A percentile compares a stretch with the other conserved stretches of the same genome.
phyloP scores from a whole-genome alignment of 2,329 filamentous ascomycete species.

The Colletotrichum sp. region DNA sequence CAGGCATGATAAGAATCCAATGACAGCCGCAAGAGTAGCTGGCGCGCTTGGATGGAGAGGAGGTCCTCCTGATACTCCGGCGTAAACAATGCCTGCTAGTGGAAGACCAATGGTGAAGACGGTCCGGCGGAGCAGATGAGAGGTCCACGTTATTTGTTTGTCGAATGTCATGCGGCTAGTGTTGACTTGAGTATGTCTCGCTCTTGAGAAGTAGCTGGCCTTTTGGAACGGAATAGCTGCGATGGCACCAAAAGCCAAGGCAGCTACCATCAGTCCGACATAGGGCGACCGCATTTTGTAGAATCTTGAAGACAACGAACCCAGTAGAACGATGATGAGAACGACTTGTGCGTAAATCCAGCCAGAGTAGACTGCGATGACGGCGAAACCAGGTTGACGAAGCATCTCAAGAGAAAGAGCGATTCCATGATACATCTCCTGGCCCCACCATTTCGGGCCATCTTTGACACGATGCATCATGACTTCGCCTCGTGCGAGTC shows the following conservation, averaged over 20 bases:
- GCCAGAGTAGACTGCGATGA: constrained; percentile 73
- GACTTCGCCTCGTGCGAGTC: constrained; percentile 74
- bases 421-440: constrained; percentile 76
- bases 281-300: constrained; percentile 68
- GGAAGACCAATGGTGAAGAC: constrained; percentile 73
- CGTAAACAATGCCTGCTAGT: constrained; percentile 70
- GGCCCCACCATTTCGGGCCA: constrained; percentile 77
- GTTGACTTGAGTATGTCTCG: constrained; percentile 61
- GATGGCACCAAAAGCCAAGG: constrained; percentile 71
- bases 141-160: constrained; percentile 70
- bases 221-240: constrained; percentile 77
- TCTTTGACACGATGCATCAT: constrained; percentile 77
- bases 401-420: constrained; percentile 73
- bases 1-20: constrained; percentile 75
- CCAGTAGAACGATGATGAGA: constrained; percentile 73
- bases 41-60: constrained; percentile 66
- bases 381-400: constrained; percentile 73
- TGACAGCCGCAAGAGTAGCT: constrained; percentile 66
- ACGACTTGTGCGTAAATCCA: constrained; percentile 83
- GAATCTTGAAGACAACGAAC: constrained; percentile 71
- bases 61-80: constrained; percentile 67
- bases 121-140: constrained; percentile 71
- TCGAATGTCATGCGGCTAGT: constrained; percentile 73
- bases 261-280: constrained; percentile 70
- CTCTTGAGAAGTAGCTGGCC: constrained; percentile 70